A percentile compares a stretch with the other conserved stretches of the same genome.
These are phyloP conservation scores for Syzygium syzygioides DNA, from an alignment of 441 rosid genomes.

Conservation along the genomic window DNA sequence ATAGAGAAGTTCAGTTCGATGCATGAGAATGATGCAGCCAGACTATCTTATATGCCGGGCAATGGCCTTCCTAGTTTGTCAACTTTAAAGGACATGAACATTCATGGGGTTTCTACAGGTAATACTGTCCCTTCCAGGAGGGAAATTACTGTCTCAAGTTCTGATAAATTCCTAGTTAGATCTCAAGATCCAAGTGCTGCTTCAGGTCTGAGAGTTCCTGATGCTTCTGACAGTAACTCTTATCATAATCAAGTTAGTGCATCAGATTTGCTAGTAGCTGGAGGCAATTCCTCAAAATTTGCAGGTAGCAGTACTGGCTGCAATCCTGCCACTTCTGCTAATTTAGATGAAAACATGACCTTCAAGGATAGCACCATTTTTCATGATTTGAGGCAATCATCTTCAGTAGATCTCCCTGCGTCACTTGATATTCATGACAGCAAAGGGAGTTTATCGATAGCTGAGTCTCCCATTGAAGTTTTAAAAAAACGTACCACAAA, in stretches of 20 bases:
- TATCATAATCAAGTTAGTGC: conserved; percentile 11
- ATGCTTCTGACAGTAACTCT: conserved; percentile 21
- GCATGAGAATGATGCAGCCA: background rate
- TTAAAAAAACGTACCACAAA: conserved; percentile 12
- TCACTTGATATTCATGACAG: conserved; percentile 14
- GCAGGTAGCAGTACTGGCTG: conserved; percentile 2
- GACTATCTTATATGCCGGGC: background rate
- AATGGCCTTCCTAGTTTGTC: conserved; percentile 10
- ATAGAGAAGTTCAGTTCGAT: background rate
- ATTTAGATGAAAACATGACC: conserved; percentile 11
- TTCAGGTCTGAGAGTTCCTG: conserved; percentile 19
- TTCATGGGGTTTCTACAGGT: conserved; percentile 19
- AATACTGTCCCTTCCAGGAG: conserved; percentile 13
- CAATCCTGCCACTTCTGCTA: conserved; percentile 15
- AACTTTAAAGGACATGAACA: conserved; percentile 24
- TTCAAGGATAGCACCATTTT: conserved; percentile 7
- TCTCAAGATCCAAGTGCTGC: conserved; percentile 19
- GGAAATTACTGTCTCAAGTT: background rate
- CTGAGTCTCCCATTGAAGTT: conserved; percentile 13
- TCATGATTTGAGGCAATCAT: conserved; percentile 16
- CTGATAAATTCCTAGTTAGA: conserved; percentile 10
- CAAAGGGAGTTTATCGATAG: conserved; percentile 10
- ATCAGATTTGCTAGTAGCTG: conserved; percentile 18
- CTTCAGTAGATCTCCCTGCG: conserved; percentile 10
- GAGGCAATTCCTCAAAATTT: conserved; percentile 14